Percentiles rank a stretch among this genome's conserved stretches.
Evolutionary conservation across 164 flowering plant species (phyloP).

Genomic region (Houttuynia cordata): DNA sequence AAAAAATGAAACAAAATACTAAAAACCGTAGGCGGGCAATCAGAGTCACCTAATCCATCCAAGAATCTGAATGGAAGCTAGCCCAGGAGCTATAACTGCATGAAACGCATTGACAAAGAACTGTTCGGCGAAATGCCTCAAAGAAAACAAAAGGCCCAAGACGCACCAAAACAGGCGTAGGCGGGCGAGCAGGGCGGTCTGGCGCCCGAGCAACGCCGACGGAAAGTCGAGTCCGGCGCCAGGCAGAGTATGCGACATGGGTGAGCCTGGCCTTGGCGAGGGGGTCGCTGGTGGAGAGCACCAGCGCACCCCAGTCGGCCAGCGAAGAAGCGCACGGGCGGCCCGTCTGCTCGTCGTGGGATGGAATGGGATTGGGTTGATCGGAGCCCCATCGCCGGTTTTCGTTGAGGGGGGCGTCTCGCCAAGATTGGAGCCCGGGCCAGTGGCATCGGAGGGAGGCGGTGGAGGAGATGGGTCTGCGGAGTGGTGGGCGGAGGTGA

Average conservation of each 20-base stretch:
- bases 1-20: no score
- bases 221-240: slow-evolving; percentile 41
- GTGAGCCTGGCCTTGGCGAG: slow-evolving; percentile 58
- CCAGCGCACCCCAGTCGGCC: slow-evolving; percentile 65
- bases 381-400: slow-evolving; percentile 67
- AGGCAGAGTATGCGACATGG: slow-evolving; percentile 58
- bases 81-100: no score
- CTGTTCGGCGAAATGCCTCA: background rate
- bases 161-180: slow-evolving; percentile 57
- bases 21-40: no score
- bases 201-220: slow-evolving; percentile 55
- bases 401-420: slow-evolving; percentile 44
- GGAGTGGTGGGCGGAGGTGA: background rate
- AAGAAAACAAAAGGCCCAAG: background rate
- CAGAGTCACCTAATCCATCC: no score
- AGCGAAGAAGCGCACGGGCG: slow-evolving; percentile 35
- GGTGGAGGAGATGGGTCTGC: background rate
- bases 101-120: background rate
- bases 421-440: slow-evolving; percentile 66
- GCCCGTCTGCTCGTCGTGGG: slow-evolving; percentile 8
- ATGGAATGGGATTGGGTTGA: slow-evolving; percentile 5
- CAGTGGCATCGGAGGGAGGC: slow-evolving; percentile 13
- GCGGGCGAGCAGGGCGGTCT: slow-evolving; percentile 60
- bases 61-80: background rate
- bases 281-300: slow-evolving; percentile 84